A percentile compares a stretch with the other conserved stretches of the same genome.
These are phyloP conservation scores for Buddleja alternifolia DNA, from an alignment of 257 asterid genomes.

Conservation along the genomic window DNA sequence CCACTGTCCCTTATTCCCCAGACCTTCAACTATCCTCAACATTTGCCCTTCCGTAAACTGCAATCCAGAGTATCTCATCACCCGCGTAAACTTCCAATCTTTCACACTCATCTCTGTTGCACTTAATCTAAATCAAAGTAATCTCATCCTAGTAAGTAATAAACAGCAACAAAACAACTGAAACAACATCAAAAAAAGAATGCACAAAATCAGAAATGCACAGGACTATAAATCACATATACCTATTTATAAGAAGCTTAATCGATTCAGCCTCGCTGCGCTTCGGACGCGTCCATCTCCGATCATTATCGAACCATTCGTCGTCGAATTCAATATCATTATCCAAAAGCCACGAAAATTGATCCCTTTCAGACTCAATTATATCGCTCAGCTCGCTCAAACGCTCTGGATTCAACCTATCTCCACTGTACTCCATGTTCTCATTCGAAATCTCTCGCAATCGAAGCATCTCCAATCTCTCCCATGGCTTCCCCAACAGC, in stretches of 20 bases:
- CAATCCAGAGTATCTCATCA: conserved; percentile 81
- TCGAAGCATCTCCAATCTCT: conserved; percentile 63
- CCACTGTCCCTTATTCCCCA: conserved; percentile 84
- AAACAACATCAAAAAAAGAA: neutral
- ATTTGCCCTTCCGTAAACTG: conserved; percentile 84
- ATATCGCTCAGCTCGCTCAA: conserved; percentile 75
- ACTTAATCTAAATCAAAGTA: conserved; percentile 56
- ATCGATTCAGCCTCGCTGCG: conserved; percentile 68
- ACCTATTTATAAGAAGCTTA: conserved; percentile 67
- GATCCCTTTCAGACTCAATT: conserved; percentile 74
- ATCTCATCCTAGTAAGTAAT: conserved; percentile 2
- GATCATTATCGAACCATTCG: conserved; percentile 51
- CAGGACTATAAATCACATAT: neutral
- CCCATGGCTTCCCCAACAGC: conserved; percentile 92
- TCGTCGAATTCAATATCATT: conserved; percentile 67
- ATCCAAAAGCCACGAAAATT: conserved; percentile 80
- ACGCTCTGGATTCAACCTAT: conserved; percentile 57
- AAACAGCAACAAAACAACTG: neutral
- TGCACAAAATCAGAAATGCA: conserved; percentile 2
- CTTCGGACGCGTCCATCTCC: conserved; percentile 54
- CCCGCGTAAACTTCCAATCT: conserved; percentile 80
- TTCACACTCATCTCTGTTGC: conserved; percentile 58
- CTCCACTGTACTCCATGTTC: conserved; percentile 51
- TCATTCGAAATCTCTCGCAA: conserved; percentile 63
- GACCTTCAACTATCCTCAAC: conserved; percentile 82